These are phyloP conservation scores for Anthoceros angustus DNA, from an alignment of 225 moss, liverwort and hornwort genomes.

Conservation along the genomic window DNA sequence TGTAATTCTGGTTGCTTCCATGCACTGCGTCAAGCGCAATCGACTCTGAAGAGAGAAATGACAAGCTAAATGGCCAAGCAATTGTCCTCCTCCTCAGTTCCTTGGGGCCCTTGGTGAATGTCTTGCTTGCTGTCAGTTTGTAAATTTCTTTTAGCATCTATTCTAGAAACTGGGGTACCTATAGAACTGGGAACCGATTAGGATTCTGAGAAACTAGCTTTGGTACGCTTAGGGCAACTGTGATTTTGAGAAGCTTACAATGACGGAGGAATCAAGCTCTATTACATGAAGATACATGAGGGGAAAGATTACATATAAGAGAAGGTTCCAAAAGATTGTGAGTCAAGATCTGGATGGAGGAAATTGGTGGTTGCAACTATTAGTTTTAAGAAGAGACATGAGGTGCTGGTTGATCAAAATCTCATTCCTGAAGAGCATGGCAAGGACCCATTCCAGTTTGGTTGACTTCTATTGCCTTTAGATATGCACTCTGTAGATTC, in stretches of 20 bases:
- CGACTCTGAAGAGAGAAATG: conserved; percentile 53
- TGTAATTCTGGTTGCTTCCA: neutral
- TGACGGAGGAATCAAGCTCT: conserved; percentile 33
- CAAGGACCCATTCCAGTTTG: conserved; percentile 16
- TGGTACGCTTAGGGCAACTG: neutral
- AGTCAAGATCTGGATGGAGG: conserved; percentile 17
- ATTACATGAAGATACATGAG: conserved; percentile 61
- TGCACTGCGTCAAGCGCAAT: conserved; percentile 19
- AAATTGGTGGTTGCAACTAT: conserved; percentile 13
- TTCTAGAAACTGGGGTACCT: neutral
- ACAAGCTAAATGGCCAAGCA: conserved; percentile 41
- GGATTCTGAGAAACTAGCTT: conserved; percentile 3
- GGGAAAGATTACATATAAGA: conserved; percentile 63
- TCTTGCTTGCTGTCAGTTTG: neutral
- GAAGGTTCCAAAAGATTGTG: conserved; percentile 5
- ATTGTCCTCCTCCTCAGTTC: conserved; percentile 61
- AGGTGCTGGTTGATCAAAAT: conserved; percentile 75
- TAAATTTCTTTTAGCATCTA: neutral
- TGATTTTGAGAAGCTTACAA: neutral
- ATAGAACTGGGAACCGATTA: too few relatives aligned
- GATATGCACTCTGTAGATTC: too few relatives aligned
- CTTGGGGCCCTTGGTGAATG: conserved; percentile 58
- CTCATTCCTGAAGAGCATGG: conserved; percentile 62
- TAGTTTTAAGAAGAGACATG: conserved; percentile 28
- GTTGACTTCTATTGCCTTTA: neutral